A percentile compares a stretch with the other conserved stretches of the same genome.
These are phyloP conservation scores for Penicillium cinerascens DNA, from an alignment of 495 filamentous ascomycete species.

Conservation along the genomic window DNA sequence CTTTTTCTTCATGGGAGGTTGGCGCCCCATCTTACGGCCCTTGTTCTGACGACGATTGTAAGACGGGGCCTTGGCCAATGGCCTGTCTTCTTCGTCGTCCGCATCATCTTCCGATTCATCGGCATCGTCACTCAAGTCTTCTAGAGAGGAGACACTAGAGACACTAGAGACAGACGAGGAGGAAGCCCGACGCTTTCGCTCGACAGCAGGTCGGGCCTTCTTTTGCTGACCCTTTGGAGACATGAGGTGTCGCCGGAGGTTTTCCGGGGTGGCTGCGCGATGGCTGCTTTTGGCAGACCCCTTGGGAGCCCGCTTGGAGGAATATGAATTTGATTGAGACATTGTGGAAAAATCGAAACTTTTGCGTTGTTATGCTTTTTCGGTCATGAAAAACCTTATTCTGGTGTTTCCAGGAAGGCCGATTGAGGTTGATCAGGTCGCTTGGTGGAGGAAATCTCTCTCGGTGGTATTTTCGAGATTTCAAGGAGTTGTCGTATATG, in stretches of 20 bases:
- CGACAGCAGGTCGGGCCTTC: slow-evolving; percentile 25
- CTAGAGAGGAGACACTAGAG: slow-evolving; percentile 40
- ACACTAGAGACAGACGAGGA: slow-evolving; percentile 43
- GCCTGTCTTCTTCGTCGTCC: slow-evolving; percentile 50
- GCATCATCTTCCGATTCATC: slow-evolving; percentile 48
- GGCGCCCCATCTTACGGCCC: slow-evolving; percentile 45
- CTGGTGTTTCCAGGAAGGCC: not conserved
- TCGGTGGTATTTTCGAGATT: not conserved
- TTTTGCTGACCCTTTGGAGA: slow-evolving; percentile 25
- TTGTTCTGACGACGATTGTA: slow-evolving; percentile 38
- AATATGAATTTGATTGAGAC: slow-evolving; percentile 26
- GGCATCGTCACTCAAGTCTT: slow-evolving; percentile 36
- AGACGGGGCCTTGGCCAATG: slow-evolving; percentile 52
- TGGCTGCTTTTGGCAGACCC: slow-evolving; percentile 22
- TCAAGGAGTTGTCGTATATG: not conserved
- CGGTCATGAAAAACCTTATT: not conserved
- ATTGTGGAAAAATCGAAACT: slow-evolving; percentile 11
- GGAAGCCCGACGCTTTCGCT: slow-evolving; percentile 40
- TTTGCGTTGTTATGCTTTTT: not conserved
- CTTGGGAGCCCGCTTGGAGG: slow-evolving; percentile 34
- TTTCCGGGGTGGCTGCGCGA: slow-evolving; percentile 25
- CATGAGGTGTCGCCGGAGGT: slow-evolving; percentile 16
- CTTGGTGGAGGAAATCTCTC: not conserved
- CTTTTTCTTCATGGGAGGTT: slow-evolving; percentile 38
- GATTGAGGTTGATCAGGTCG: not conserved